Evolutionary conservation across 2,329 filamentous ascomycete genomes (phyloP), one percentile per base, ranked within the genome.

Genomic region (Neodidymelliopsis sp.): DNA sequence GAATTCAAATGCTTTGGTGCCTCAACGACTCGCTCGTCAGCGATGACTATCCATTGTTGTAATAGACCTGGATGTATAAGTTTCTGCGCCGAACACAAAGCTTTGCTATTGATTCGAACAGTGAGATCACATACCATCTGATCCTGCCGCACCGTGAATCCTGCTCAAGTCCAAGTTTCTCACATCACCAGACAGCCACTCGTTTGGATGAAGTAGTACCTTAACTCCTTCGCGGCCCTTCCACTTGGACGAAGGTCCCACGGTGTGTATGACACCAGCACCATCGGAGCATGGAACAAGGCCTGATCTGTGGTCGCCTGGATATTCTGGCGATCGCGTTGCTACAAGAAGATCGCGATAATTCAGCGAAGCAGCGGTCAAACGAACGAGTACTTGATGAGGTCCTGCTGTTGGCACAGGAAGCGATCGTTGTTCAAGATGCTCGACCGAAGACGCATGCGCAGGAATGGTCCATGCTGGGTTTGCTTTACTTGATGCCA

Each of bases 71-170:
- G 0, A 4, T 4, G n/a, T 13, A 7, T 46, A 4, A 46, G 2
- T 13, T n/a, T n/a, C n/a, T n/a, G n/a, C n/a, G n/a, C n/a, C n/a
- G n/a, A n/a, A n/a, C n/a, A n/a, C n/a, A n/a, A n/a, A n/a, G n/a
- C n/a, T n/a, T n/a, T n/a, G n/a, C n/a, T n/a, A n/a, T n/a, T n/a
- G n/a, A n/a, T n/a, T 5, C n/a, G 6, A 27, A 16, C 12, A 25
- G 9, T n/a, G n/a, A n/a, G n/a, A n/a, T 24, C 6, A 40, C 12
- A 61, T 79, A 77, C 79, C 59, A 4, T 63, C 57, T 4, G 27
- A 19, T 0, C 9, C 38, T 18, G 57, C 49, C 2, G 48, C 58
- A 0, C 59, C 62, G 4, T 54, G 23, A 9, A 49, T 43, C 1
- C 15, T 35, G 0, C n/a, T 8, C 4, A 82, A 3, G 74, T 33